Evolutionary conservation across 2,329 filamentous ascomycete species (phyloP).

Genomic region (Xylariaceae sp.): DNA sequence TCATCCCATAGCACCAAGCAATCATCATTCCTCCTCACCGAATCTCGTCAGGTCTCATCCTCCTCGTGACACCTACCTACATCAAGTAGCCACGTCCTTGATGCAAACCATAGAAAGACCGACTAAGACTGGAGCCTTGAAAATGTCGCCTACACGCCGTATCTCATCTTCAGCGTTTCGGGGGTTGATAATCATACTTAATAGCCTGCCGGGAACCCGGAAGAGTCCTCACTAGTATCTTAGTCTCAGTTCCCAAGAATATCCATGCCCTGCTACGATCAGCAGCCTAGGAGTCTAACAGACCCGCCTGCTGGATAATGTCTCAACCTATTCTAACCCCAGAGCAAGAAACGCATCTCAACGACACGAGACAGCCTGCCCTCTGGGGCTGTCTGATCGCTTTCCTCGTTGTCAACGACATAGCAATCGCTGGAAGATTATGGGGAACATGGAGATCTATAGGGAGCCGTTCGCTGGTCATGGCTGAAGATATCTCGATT

Average conservation of each 20-base stretch:
- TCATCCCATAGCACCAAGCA: background rate
- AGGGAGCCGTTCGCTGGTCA: conserved; percentile 19
- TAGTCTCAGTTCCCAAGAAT: conserved; percentile 1
- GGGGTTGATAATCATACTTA: conserved; percentile 3
- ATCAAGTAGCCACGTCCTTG: conserved; percentile 1
- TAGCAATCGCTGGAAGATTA: conserved; percentile 23
- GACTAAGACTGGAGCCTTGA: background rate
- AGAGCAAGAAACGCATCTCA: conserved; percentile 14
- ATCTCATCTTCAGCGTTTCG: background rate
- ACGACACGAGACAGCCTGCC: conserved; percentile 26
- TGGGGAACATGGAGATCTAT: conserved; percentile 31
- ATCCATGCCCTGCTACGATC: background rate
- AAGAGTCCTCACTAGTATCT: background rate
- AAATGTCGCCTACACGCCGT: background rate
- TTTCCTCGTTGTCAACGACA: conserved; percentile 30
- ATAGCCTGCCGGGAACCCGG: background rate
- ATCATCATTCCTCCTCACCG: background rate
- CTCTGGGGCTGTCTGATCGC: conserved; percentile 29
- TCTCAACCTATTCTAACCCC: conserved; percentile 8
- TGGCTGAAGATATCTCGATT: conserved; percentile 29
- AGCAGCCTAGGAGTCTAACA: conserved; percentile 2
- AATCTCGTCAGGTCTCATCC: background rate
- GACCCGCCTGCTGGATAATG: conserved; percentile 9
- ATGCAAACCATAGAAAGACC: background rate
- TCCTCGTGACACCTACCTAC: conserved; percentile 7